A percentile compares a stretch with the other conserved stretches of the same genome.
These are phyloP conservation scores for Diplodia corticola DNA, from an alignment of 2,329 filamentous ascomycete species.

Conservation along the genomic window DNA sequence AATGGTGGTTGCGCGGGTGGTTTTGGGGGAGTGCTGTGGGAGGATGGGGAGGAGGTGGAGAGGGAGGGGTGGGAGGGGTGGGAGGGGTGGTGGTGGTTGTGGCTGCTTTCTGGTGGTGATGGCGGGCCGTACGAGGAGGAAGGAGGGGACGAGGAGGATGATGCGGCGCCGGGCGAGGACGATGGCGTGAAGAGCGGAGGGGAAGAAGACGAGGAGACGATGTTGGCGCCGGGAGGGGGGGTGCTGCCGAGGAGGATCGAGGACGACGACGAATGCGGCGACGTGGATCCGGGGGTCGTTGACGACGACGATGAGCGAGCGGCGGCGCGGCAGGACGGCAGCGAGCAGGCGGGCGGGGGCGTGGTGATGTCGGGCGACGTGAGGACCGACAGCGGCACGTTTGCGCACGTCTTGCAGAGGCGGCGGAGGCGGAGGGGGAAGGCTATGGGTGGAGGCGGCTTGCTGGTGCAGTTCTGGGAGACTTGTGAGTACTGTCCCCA, in stretches of 20 bases:
- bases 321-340: constrained; percentile 18
- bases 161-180: neutral
- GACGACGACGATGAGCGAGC: too few relatives aligned
- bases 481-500: constrained; percentile 23
- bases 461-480: constrained; percentile 81
- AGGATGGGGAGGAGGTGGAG: constrained; percentile 14
- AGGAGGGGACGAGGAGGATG: neutral
- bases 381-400: constrained; percentile 65
- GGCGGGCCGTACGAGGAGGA: neutral
- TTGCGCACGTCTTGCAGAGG: constrained; percentile 73
- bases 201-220: neutral
- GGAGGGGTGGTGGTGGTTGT: neutral
- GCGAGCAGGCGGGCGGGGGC: constrained; percentile 28
- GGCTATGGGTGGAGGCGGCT: constrained; percentile 68
- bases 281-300: constrained; percentile 5
- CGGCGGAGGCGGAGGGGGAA: constrained; percentile 77
- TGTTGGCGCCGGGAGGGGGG: constrained; percentile 4
- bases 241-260: constrained; percentile 29
- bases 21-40: too few relatives aligned
- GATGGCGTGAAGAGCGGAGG: constrained; percentile 16
- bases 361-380: constrained; percentile 29
- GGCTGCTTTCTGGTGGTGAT: constrained; percentile 9
- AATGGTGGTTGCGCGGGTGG: too few relatives aligned
- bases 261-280: constrained; percentile 29
- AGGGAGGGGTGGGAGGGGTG: too few relatives aligned